Evolutionary conservation across 2,329 filamentous ascomycete species (phyloP).

Genomic region (Truncatella angustata): DNA sequence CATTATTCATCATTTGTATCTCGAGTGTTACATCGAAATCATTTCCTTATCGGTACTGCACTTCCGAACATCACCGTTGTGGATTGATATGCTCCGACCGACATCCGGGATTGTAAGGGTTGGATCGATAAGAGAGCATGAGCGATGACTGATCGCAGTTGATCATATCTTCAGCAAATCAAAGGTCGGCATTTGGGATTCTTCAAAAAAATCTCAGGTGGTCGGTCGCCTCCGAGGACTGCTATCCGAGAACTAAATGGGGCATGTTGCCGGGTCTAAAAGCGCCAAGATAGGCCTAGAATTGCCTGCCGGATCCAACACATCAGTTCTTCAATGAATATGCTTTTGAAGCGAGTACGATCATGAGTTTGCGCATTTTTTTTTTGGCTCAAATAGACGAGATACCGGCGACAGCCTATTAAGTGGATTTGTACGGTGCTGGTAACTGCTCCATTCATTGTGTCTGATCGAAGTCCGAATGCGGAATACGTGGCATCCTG

Average conservation of each 20-base stretch:
- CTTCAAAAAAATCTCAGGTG: neutral
- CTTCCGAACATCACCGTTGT: too few relatives aligned
- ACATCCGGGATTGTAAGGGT: neutral
- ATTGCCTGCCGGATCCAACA: neutral
- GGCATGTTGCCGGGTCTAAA: neutral
- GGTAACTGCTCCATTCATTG: too few relatives aligned
- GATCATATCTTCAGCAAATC: conserved; percentile 6
- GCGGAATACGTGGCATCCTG: too few relatives aligned
- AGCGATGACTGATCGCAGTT: neutral
- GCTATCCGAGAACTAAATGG: neutral
- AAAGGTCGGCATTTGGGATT: neutral
- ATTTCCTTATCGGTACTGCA: neutral
- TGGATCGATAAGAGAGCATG: neutral
- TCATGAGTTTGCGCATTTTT: neutral
- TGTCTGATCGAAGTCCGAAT: too few relatives aligned
- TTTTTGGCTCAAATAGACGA: too few relatives aligned
- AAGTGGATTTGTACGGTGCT: too few relatives aligned
- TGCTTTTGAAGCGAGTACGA: neutral
- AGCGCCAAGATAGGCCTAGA: neutral
- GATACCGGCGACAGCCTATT: too few relatives aligned
- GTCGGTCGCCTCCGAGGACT: neutral
- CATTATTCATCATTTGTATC: neutral
- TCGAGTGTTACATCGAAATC: too few relatives aligned
- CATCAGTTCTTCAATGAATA: neutral
- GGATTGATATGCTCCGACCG: neutral